These are phyloP conservation scores for Pulveroboletus ravenelii DNA, from an alignment of 768 basidiomycete species.

Conservation along the genomic window DNA sequence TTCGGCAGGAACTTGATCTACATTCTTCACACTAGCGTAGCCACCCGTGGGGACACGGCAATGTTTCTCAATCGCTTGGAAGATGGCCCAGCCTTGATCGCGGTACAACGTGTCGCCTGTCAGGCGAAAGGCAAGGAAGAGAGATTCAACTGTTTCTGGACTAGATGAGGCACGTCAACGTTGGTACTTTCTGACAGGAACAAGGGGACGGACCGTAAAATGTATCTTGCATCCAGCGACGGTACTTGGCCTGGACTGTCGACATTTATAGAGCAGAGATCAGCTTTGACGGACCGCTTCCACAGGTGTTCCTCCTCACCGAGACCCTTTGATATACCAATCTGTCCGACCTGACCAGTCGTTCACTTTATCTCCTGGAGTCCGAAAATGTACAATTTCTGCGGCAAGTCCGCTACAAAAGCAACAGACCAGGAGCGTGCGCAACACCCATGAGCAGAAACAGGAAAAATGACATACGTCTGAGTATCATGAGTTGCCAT, in stretches of 20 bases:
- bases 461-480: conserved; percentile 49
- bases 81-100: conserved; percentile 83
- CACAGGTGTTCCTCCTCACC: conserved; percentile 34
- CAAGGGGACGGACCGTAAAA: conserved; percentile 59
- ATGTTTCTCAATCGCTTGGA: conserved; percentile 82
- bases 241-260: conserved; percentile 23
- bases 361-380: conserved; percentile 51
- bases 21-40: conserved; percentile 79
- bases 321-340: conserved; percentile 90
- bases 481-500: conserved; percentile 79
- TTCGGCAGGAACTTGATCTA: conserved; percentile 65
- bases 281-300: not conserved
- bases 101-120: conserved; percentile 83
- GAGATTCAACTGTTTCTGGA: conserved; percentile 91
- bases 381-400: conserved; percentile 85
- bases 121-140: conserved; percentile 87
- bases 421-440: not conserved
- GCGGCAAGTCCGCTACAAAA: conserved; percentile 70
- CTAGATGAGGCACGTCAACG: conserved; percentile 33
- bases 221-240: conserved; percentile 85
- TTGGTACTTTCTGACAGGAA: not conserved
- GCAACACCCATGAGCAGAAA: not conserved
- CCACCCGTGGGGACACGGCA: conserved; percentile 76
- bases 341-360: conserved; percentile 43
- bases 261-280: not conserved